Evolutionary conservation across 495 filamentous ascomycete genomes (phyloP).

Genomic region (Neurospora sp.): DNA sequence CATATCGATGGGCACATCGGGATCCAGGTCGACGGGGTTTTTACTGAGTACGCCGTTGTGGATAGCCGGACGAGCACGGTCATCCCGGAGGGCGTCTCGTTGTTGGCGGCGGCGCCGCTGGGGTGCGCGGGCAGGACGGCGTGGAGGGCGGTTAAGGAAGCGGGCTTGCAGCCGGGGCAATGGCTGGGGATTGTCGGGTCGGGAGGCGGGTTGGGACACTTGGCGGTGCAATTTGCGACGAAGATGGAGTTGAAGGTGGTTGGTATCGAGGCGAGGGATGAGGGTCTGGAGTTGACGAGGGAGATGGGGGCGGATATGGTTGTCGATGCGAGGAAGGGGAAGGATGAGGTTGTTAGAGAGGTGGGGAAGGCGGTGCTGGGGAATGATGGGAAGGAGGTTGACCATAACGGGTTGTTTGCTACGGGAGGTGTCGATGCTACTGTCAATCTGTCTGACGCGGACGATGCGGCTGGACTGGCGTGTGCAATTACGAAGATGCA

Average conservation of each 20-base stretch:
- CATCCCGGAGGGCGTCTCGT: slow-evolving; percentile 38
- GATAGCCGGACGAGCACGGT: slow-evolving; percentile 34
- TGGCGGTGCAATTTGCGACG: slow-evolving; percentile 46
- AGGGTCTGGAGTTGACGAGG: slow-evolving; percentile 35
- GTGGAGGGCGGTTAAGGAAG: slow-evolving; percentile 38
- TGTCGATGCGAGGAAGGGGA: slow-evolving; percentile 40
- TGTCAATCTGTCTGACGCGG: slow-evolving; percentile 35
- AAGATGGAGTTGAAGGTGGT: slow-evolving; percentile 41
- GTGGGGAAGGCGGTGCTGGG: slow-evolving; percentile 39
- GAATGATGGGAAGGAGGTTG: slow-evolving; percentile 32
- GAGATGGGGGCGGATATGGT: slow-evolving; percentile 39
- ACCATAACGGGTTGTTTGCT: slow-evolving; percentile 33
- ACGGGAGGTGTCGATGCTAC: slow-evolving; percentile 33
- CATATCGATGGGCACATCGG: slow-evolving; percentile 24
- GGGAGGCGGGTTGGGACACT: slow-evolving; percentile 50
- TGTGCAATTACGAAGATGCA: slow-evolving; percentile 47
- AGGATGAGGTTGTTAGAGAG: slow-evolving; percentile 32
- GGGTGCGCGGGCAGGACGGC: slow-evolving; percentile 49
- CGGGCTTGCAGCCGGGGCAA: slow-evolving; percentile 35
- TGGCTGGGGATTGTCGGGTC: slow-evolving; percentile 43
- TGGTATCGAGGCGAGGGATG: slow-evolving; percentile 47
- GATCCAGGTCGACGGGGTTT: slow-evolving; percentile 38
- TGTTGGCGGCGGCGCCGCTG: slow-evolving; percentile 43
- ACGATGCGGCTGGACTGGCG: slow-evolving; percentile 33
- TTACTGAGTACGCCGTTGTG: slow-evolving; percentile 42